Conservation (phyloP, 345 rosid species). For the Eutrema yunnanense region DNA sequence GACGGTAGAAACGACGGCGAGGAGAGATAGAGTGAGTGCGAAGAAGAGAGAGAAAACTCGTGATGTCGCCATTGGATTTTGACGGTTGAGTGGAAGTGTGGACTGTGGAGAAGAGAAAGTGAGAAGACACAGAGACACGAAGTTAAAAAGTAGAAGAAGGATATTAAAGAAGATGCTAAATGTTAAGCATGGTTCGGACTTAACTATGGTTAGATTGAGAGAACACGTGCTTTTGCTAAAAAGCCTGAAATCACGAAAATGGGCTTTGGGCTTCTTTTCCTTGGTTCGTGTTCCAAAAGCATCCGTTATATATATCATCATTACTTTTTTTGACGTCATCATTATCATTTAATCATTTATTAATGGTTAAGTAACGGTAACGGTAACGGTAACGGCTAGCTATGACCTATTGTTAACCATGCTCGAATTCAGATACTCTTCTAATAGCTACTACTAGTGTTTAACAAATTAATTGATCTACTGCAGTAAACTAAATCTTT, state of each 20-base stretch:
- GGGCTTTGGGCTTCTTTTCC: background rate
- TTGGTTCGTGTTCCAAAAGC: background rate
- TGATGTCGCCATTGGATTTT: slow-evolving; percentile 9
- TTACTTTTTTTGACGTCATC: background rate
- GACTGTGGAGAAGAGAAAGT: slow-evolving; percentile 2
- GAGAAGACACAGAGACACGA: background rate
- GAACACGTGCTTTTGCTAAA: slow-evolving; percentile 12
- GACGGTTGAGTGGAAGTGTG: slow-evolving; percentile 11
- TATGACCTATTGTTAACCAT: background rate
- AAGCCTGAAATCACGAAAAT: slow-evolving; percentile 2
- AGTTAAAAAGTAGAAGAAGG: background rate
- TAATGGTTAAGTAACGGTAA: background rate
- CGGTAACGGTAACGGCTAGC: background rate
- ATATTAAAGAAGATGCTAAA: background rate
- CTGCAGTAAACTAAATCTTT: too few species aligned
- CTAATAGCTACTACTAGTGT: background rate
- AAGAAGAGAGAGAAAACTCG: background rate
- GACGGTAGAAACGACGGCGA: background rate
- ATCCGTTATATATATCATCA: background rate
- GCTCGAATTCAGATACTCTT: background rate
- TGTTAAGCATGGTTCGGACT: slow-evolving; percentile 3
- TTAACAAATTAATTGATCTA: too few species aligned
- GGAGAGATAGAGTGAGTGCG: background rate
- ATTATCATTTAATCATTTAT: background rate
- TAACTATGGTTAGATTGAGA: slow-evolving; percentile 9